These are phyloP conservation scores for Leccinum insolens DNA, from an alignment of 1,284 basidiomycete genomes.

Conservation along the genomic window DNA sequence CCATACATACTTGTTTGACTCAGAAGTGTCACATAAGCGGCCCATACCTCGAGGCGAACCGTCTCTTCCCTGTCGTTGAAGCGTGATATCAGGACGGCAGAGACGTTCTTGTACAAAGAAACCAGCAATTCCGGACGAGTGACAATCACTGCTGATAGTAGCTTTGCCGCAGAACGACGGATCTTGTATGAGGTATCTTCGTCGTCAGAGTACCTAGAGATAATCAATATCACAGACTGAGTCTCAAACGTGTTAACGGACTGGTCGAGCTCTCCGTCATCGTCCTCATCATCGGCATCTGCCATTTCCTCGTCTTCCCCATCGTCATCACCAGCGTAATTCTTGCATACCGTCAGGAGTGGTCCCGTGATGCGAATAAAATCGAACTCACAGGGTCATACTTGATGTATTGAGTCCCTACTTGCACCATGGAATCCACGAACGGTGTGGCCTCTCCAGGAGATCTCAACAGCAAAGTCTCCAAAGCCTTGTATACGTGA, in stretches of 20 bases:
- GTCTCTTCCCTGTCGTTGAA: constrained; percentile 96
- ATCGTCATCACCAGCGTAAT: constrained; percentile 81
- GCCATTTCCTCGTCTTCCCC: constrained; percentile 85
- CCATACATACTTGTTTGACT: constrained; percentile 84
- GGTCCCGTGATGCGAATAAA: background rate
- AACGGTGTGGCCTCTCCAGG: constrained; percentile 81
- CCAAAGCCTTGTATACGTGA: constrained; percentile 59
- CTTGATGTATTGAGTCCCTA: constrained; percentile 81
- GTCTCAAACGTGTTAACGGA: constrained; percentile 26
- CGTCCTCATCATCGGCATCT: constrained; percentile 79
- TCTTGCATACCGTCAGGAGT: constrained; percentile 48
- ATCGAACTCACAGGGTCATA: constrained; percentile 82
- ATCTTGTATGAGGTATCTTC: constrained; percentile 99
- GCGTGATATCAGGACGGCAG: constrained; percentile 85
- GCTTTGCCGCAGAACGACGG: constrained; percentile 89
- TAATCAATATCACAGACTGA: constrained; percentile 8
- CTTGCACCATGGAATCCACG: constrained; percentile 68
- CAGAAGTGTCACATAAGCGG: constrained; percentile 81
- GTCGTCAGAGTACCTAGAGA: constrained; percentile 87
- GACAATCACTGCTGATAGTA: constrained; percentile 82
- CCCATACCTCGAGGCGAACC: constrained; percentile 92
- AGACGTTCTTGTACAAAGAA: constrained; percentile 81
- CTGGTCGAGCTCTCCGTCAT: constrained; percentile 81
- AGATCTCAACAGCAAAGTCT: constrained; percentile 82
- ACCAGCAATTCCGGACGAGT: constrained; percentile 87